Percentiles rank a stretch among this genome's conserved stretches.
Conservation (phyloP, 345 rosid genomes). For the Sonneratia alba region DNA sequence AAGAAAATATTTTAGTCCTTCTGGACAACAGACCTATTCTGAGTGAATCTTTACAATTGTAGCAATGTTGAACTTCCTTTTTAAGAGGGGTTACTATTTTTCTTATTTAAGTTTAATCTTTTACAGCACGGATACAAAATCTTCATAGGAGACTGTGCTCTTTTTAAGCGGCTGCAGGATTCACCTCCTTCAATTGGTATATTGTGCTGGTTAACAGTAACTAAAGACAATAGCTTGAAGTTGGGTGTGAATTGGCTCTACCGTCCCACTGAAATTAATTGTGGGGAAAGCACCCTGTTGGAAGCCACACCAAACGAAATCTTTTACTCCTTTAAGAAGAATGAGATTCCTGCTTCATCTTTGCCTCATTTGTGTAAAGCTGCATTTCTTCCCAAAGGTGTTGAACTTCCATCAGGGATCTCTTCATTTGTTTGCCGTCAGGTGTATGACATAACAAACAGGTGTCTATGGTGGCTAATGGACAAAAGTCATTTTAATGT, state of each 20-base stretch:
- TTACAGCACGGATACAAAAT: conserved; percentile 73
- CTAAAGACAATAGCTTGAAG: conserved; percentile 40
- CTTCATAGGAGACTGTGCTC: conserved; percentile 81
- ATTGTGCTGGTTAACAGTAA: conserved; percentile 41
- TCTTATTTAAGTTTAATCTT: background rate
- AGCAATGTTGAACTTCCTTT: no score
- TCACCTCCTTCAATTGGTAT: conserved; percentile 81
- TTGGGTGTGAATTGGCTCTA: conserved; percentile 82
- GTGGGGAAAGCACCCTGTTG: conserved; percentile 66
- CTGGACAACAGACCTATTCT: no score
- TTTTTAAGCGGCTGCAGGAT: conserved; percentile 67
- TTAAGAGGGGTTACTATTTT: no score
- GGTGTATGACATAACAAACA: conserved; percentile 64
- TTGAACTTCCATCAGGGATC: conserved; percentile 71
- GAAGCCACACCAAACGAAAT: conserved; percentile 89
- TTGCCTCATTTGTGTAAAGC: conserved; percentile 92
- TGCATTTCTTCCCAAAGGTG: conserved; percentile 73
- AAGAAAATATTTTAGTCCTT: no score
- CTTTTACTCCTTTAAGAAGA: conserved; percentile 89
- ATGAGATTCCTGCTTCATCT: conserved; percentile 75
- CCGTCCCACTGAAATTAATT: conserved; percentile 71
- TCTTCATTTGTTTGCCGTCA: conserved; percentile 75
- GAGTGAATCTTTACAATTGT: no score
- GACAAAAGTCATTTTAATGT: conserved; percentile 82
- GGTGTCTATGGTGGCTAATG: conserved; percentile 88